Evolutionary conservation across 345 rosid genomes (phyloP).

Genomic region (Euphorbia tirucalli): DNA sequence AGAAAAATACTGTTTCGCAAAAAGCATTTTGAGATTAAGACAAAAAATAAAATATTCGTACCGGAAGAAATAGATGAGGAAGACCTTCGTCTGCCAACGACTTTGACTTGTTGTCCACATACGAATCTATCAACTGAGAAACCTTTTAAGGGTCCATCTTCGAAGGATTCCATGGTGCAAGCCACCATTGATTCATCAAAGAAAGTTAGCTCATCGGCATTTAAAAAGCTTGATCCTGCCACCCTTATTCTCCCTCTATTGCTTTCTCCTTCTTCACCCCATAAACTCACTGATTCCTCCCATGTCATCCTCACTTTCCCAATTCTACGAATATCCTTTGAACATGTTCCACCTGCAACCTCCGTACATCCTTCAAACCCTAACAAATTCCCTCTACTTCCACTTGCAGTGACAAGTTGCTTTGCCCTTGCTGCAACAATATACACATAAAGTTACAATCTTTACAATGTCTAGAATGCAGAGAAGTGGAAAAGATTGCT

Average conservation of each 20-base stretch:
- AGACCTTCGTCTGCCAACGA: constrained; percentile 78
- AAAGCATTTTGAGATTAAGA: not conserved
- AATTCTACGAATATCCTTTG: constrained; percentile 75
- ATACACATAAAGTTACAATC: not conserved
- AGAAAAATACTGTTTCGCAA: constrained; percentile 6
- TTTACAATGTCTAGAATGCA: not conserved
- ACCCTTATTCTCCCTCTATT: constrained; percentile 75
- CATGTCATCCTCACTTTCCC: constrained; percentile 90
- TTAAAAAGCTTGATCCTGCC: constrained; percentile 75
- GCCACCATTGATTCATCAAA: constrained; percentile 85
- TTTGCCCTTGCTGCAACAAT: constrained; percentile 56
- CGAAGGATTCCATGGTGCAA: constrained; percentile 81
- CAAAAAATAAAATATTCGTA: constrained; percentile 23
- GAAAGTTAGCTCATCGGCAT: constrained; percentile 81
- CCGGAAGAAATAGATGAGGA: constrained; percentile 49
- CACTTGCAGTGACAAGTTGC: constrained; percentile 47
- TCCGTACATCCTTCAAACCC: constrained; percentile 73
- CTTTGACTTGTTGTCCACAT: constrained; percentile 82
- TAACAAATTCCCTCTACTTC: constrained; percentile 43
- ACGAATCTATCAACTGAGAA: constrained; percentile 86
- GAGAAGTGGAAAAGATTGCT: not conserved
- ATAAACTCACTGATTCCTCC: constrained; percentile 95
- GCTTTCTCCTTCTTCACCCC: constrained; percentile 93
- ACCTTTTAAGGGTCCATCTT: constrained; percentile 74
- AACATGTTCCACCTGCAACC: constrained; percentile 25